Evolutionary conservation across 176 grass and related monocot species (phyloP).

Genomic region (Dactylis glomerata): DNA sequence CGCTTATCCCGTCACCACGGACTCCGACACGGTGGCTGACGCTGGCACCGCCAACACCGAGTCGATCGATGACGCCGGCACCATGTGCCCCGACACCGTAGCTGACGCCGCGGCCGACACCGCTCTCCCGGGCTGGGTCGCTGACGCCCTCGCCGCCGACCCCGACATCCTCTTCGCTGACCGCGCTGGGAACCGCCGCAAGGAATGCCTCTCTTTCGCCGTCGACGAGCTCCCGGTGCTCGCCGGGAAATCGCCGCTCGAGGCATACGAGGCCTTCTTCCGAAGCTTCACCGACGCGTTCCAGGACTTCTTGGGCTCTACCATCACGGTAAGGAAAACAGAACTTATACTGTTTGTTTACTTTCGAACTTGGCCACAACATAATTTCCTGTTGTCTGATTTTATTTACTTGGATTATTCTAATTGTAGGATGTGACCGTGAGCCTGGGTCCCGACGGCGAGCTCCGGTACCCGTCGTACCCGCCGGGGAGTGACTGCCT

Average conservation of each 20-base stretch:
- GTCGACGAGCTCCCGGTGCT: conserved; percentile 73
- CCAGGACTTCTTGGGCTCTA: conserved; percentile 55
- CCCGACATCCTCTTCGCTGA: conserved; percentile 78
- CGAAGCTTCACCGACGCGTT: conserved; percentile 58
- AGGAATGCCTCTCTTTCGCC: conserved; percentile 72
- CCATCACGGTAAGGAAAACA: conserved; percentile 45
- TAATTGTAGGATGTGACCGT: conserved; percentile 75
- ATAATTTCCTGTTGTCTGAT: not conserved
- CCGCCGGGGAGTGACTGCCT: conserved; percentile 27
- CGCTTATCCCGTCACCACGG: no score
- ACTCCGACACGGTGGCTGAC: not conserved
- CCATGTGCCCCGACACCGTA: conserved; percentile 7
- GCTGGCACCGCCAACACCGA: conserved; percentile 19
- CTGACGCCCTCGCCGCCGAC: conserved; percentile 31
- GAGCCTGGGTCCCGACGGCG: conserved; percentile 74
- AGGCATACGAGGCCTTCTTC: conserved; percentile 69
- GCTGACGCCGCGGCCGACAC: not conserved
- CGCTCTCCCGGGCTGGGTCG: conserved; percentile 33
- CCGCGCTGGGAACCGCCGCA: conserved; percentile 27
- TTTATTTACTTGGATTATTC: not conserved
- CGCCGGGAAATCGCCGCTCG: conserved; percentile 53
- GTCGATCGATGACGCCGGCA: conserved; percentile 13
- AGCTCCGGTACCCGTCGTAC: conserved; percentile 86
- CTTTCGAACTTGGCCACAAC: not conserved
- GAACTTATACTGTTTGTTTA: not conserved